Evolutionary conservation across 345 rosid genomes (phyloP), one percentile per base, ranked within the genome.

Genomic region (Gossypium mustelinum): DNA sequence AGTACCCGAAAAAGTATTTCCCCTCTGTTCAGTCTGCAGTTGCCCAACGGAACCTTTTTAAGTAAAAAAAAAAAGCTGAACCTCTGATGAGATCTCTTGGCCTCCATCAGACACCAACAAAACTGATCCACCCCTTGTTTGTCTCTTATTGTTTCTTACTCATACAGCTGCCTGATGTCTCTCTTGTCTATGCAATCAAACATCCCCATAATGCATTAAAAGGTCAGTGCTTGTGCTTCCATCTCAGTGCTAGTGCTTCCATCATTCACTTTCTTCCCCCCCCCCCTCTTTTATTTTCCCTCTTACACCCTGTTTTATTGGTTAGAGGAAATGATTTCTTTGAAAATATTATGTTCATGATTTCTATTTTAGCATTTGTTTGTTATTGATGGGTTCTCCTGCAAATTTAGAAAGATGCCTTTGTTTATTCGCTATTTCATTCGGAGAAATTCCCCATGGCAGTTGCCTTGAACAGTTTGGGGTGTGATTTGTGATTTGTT

Each of bases 151-250:
- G 41, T 68, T 48, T 20, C 13, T 2, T 48, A 14, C 7, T 27
- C 9, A 22, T 67, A 22, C 55, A 34, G 55, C 71, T 47, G 60
- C 47, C 60, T 45, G 13, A 14, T 52, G 22, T 11, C 25, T 29
- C 44, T 9, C 44, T 70, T 52, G 22, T n/a, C 47, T 70, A 10
- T 51, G 61, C 73, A 70, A 27, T 51, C 60, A 58, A 43, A 56
- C 29, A 57, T 20, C 75, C 74, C 44, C 25, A 69, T 34, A 69
- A 8, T 10, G 43, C 44, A 50, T 24, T 7, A 24, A 70, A 73
- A 65, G 75, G 68, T 73, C n/a, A 41, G 67, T 27, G 29, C 65
- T 59, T 61, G 67, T 27, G 29, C 65, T 59, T 47, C 67, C 11
- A 22, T 73, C 56, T 73, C n/a, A 41, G 67, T 27, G 29, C 65